phyloP scores from a whole-genome alignment of 129 eudicot species.

The carrot (Daucus carota) region DNA sequence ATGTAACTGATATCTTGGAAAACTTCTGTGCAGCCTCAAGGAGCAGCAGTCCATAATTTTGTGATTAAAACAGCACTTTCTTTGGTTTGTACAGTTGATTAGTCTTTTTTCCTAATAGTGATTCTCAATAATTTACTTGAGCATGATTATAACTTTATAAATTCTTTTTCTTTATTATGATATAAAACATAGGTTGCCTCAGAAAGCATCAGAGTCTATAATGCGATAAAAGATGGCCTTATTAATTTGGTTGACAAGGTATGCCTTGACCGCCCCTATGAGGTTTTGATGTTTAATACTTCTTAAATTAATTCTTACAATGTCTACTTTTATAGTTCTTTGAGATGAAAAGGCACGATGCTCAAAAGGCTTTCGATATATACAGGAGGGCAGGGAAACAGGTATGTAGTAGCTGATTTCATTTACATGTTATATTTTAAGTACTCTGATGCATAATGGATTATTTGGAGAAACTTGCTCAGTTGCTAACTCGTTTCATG shows the following conservation, averaged over 20 bases:
- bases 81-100: constrained; percentile 41
- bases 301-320: constrained; percentile 4
- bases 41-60: constrained; percentile 66
- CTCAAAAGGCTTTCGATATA: constrained; percentile 64
- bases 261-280: constrained; percentile 6
- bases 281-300: neutral
- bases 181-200: constrained; percentile 50
- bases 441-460: neutral
- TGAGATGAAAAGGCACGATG: constrained; percentile 86
- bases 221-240: constrained; percentile 69
- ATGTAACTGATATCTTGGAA: neutral
- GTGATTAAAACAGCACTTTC: constrained; percentile 73
- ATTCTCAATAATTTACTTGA: neutral
- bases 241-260: constrained; percentile 87
- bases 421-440: neutral
- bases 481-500: neutral
- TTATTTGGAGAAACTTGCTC: neutral
- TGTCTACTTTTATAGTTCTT: constrained; percentile 46
- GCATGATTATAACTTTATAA: neutral
- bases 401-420: constrained; percentile 29
- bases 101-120: constrained; percentile 3
- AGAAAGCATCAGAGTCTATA: constrained; percentile 70
- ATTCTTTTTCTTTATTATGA: neutral
- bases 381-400: constrained; percentile 73
- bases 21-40: constrained; percentile 68